These are phyloP conservation scores for Kingdonia uniflora DNA, from an alignment of 164 flowering plant genomes.

Conservation along the genomic window DNA sequence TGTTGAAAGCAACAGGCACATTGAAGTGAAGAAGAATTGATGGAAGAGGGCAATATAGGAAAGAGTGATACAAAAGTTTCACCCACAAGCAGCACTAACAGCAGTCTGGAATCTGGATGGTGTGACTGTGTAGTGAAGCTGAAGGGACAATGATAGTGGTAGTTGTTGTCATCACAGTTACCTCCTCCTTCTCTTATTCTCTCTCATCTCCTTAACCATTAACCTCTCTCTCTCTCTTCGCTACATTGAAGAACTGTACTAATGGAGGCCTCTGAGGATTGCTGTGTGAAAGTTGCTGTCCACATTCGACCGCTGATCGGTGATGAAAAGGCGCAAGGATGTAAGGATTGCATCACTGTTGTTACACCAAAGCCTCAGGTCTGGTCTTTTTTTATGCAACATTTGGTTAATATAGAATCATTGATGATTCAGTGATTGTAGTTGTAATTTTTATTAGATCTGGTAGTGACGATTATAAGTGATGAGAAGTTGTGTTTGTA, in stretches of 20 bases:
- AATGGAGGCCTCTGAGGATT: slow-evolving; percentile 50
- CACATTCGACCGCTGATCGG: slow-evolving; percentile 85
- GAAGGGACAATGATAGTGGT: slow-evolving; percentile 64
- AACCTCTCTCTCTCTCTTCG: slow-evolving; percentile 4
- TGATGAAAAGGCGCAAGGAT: slow-evolving; percentile 81
- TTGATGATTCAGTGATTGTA: background rate
- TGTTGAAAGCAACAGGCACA: no score
- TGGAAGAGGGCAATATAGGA: slow-evolving; percentile 34
- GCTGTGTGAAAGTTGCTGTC: slow-evolving; percentile 92
- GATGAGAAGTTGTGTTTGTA: background rate
- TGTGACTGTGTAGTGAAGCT: slow-evolving; percentile 33
- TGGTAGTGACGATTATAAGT: no score
- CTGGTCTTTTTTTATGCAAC: slow-evolving; percentile 6
- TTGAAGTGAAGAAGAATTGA: no score
- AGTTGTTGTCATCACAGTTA: slow-evolving; percentile 24
- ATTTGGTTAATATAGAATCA: background rate
- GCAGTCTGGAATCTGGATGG: slow-evolving; percentile 7
- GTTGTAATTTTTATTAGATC: no score
- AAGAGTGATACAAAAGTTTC: slow-evolving; percentile 36
- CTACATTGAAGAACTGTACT: background rate
- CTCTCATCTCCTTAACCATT: background rate
- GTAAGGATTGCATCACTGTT: slow-evolving; percentile 90
- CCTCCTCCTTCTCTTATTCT: slow-evolving; percentile 5
- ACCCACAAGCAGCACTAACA: slow-evolving; percentile 8
- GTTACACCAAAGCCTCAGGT: slow-evolving; percentile 90